phyloP scores from a whole-genome alignment of 2,329 filamentous ascomycete genomes.

The Botrytis elliptica region DNA sequence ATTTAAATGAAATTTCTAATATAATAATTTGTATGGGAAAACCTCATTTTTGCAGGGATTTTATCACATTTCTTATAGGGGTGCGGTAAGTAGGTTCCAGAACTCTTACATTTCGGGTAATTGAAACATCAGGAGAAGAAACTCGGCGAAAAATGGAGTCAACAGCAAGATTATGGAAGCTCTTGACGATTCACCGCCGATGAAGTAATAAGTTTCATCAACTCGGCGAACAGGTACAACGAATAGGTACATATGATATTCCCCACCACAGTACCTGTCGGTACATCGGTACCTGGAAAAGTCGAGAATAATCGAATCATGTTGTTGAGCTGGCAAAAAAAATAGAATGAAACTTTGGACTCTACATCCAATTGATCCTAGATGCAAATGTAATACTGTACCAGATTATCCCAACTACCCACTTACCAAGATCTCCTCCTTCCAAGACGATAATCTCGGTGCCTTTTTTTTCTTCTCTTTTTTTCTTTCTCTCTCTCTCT shows the following conservation, averaged over 20 bases:
- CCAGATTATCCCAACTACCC: background rate
- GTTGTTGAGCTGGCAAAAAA: conserved; percentile 14
- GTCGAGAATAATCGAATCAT: background rate
- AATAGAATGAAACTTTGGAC: background rate
- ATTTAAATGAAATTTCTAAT: too few relatives aligned
- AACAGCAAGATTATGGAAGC: conserved; percentile 2
- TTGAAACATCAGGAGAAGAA: background rate
- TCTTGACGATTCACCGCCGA: conserved; percentile 1
- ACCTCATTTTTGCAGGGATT: too few relatives aligned
- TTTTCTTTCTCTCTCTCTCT: background rate
- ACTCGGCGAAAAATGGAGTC: conserved; percentile 11
- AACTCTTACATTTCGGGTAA: background rate
- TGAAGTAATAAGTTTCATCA: conserved; percentile 8
- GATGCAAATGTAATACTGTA: background rate
- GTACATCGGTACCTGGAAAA: conserved; percentile 3
- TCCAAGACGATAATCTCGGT: background rate
- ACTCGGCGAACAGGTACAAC: conserved; percentile 21
- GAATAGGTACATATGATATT: background rate
- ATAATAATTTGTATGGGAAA: too few relatives aligned
- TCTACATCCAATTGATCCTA: background rate
- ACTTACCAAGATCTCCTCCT: background rate
- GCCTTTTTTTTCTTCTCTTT: background rate
- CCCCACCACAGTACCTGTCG: background rate
- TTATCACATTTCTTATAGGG: too few relatives aligned
- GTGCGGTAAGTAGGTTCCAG: too few relatives aligned